Percentiles rank a stretch among this genome's conserved stretches.
These are phyloP conservation scores for Chondrostereum purpureum DNA, from an alignment of 1,284 basidiomycete species.

Conservation along the genomic window DNA sequence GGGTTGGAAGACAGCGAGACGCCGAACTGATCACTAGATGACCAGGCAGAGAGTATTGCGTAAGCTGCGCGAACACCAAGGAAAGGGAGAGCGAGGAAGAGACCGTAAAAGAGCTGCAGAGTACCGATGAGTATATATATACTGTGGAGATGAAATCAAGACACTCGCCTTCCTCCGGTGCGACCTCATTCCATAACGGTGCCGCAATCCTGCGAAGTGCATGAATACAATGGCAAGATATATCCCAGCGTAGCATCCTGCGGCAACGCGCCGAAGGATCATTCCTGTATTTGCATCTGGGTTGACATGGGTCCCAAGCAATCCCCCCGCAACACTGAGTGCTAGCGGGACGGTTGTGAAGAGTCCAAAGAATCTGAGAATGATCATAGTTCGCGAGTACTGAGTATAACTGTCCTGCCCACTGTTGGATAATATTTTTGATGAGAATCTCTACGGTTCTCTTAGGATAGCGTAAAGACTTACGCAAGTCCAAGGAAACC, in stretches of 20 bases:
- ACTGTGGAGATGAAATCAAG: neutral
- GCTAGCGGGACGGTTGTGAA: slow-evolving; percentile 37
- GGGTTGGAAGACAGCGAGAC: slow-evolving; percentile 28
- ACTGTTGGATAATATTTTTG: slow-evolving; percentile 20
- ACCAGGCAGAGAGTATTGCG: slow-evolving; percentile 46
- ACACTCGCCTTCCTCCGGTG: slow-evolving; percentile 39
- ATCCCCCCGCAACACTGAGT: slow-evolving; percentile 46
- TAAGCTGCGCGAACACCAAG: slow-evolving; percentile 52
- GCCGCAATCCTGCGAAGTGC: slow-evolving; percentile 42
- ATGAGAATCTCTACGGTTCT: neutral
- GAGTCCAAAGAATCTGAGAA: slow-evolving; percentile 35
- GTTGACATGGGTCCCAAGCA: slow-evolving; percentile 30
- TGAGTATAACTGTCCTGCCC: slow-evolving; percentile 43
- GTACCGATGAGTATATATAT: slow-evolving; percentile 11
- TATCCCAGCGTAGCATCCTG: slow-evolving; percentile 40
- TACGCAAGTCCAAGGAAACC: slow-evolving; percentile 59
- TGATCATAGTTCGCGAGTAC: slow-evolving; percentile 27
- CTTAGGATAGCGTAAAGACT: slow-evolving; percentile 23
- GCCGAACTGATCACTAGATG: slow-evolving; percentile 40
- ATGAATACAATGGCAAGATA: slow-evolving; percentile 38
- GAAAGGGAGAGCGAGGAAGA: slow-evolving; percentile 50
- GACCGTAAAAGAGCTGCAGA: slow-evolving; percentile 42
- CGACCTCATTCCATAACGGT: slow-evolving; percentile 37
- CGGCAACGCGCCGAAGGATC: slow-evolving; percentile 42
- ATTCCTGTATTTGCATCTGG: slow-evolving; percentile 24